Percentiles rank a stretch among this genome's conserved stretches.
These are phyloP conservation scores for Cymbopogon flexuosus DNA, from an alignment of 202 grass and related monocot genomes.

Conservation along the genomic window DNA sequence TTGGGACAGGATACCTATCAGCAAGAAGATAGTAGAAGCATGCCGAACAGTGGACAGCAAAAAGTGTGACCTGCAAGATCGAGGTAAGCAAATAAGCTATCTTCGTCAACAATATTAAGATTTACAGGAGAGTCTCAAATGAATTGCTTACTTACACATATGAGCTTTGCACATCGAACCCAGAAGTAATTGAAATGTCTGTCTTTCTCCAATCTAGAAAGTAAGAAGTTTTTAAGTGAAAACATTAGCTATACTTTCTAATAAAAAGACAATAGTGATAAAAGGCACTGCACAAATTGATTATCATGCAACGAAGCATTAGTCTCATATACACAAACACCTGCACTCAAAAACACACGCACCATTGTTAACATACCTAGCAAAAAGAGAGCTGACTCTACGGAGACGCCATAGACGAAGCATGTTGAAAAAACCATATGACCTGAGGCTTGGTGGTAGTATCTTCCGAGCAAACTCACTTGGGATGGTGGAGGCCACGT, in stretches of 20 bases:
- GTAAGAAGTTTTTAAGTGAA: not conserved
- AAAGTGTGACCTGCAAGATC: conserved; percentile 76
- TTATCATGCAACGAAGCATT: conserved; percentile 5
- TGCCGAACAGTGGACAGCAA: conserved; percentile 86
- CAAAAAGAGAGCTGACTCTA: conserved; percentile 95
- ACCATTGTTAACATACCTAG: conserved; percentile 48
- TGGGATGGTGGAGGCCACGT: conserved; percentile 74
- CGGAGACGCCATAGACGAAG: conserved; percentile 93
- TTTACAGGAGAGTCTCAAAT: not conserved
- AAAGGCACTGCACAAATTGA: not conserved
- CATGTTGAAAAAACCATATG: conserved; percentile 96
- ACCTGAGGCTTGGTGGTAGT: conserved; percentile 52
- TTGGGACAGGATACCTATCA: conserved; percentile 66
- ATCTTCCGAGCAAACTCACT: conserved; percentile 64
- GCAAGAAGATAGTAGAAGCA: conserved; percentile 98
- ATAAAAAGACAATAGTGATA: not conserved
- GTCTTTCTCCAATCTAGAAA: conserved; percentile 85
- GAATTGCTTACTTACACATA: conserved; percentile 64
- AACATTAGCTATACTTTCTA: not conserved
- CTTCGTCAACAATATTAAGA: conserved; percentile 10
- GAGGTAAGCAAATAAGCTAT: conserved; percentile 15
- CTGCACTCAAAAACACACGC: not conserved
- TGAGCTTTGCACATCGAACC: conserved; percentile 93
- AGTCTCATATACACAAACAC: not conserved
- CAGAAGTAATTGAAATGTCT: conserved; percentile 95